Evolutionary conservation across 371 early-diverging fungal genomes (phyloP), one percentile per base, ranked within the genome.

Genomic region (Syncephalis plumigaleata): DNA sequence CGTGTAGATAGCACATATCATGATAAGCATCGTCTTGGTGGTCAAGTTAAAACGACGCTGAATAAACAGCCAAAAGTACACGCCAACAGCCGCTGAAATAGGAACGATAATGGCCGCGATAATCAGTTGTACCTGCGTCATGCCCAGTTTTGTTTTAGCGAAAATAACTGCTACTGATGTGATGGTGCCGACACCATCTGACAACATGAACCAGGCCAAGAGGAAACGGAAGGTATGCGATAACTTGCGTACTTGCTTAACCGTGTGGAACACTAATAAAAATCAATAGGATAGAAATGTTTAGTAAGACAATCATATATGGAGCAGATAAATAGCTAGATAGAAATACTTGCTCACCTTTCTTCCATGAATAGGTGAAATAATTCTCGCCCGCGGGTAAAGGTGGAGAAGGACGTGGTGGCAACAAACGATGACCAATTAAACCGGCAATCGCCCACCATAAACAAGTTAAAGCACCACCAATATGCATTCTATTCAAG

Each of bases 381-480:
- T 58, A 53, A 49, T 63, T 73, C 20, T 56, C 59, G 16, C 64
- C 59, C n/a, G 38, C 49, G 0, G 68, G 64, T 25, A 81, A 52
- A 5, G 75, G 76, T 3, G 68, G 66, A 11, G 77, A 76, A 7
- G 74, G 73, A 8, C 73, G 65, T 1, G 64, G 52, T n/a, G 58
- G 58, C 49, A 76, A 53, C 50, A 46, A 63, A 44, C 55, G 55
- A 36, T 53, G 25, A 4, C 61, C 49, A 24, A 64, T 51, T 11
- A 57, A 49, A 51, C 66, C 50, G 20, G 62, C 46, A 13, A 69
- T 64, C 0, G 52, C 22, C 68, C 68, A 70, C 73, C 71, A 75
- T 13, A 72, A 36, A 3, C 72, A 70, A 0, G 63, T 49, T 23
- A 75, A 18, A 2, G 66, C 70, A 31, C 67, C 58, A 5, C 65